phyloP scores from a whole-genome alignment of 1,139 yeast genomes.

The Scheffersomyces parashehatae region DNA sequence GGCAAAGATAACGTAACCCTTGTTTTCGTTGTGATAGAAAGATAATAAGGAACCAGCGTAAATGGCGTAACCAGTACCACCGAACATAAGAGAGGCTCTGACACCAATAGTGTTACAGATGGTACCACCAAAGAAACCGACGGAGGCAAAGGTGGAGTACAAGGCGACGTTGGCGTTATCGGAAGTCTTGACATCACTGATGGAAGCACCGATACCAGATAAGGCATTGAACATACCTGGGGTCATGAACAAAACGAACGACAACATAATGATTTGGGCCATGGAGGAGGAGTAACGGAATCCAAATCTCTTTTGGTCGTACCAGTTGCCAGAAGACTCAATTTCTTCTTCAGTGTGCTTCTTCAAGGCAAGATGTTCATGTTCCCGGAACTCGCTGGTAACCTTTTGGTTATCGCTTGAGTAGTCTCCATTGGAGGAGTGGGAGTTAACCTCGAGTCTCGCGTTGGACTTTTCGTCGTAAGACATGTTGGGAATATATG shows the following conservation, averaged over 20 bases:
- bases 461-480: conserved; percentile 9
- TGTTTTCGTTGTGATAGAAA: conserved; percentile 47
- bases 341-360: conserved; percentile 30
- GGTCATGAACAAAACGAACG: conserved; percentile 53
- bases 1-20: conserved; percentile 57
- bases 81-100: conserved; percentile 47
- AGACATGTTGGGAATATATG: too few species aligned
- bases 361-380: conserved; percentile 25
- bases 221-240: conserved; percentile 64
- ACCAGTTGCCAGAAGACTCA: conserved; percentile 40
- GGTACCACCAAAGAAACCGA: conserved; percentile 64
- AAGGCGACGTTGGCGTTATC: conserved; percentile 57
- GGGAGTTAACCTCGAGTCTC: conserved; percentile 9
- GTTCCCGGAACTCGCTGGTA: conserved; percentile 6
- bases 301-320: conserved; percentile 30
- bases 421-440: conserved; percentile 9
- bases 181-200: conserved; percentile 40
- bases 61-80: conserved; percentile 58
- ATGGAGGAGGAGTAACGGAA: conserved; percentile 45
- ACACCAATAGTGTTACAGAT: conserved; percentile 56
- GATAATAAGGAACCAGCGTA: conserved; percentile 55
- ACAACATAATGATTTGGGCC: conserved; percentile 46
- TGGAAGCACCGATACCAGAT: conserved; percentile 55
- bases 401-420: conserved; percentile 5
- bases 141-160: conserved; percentile 55